Evolutionary conservation across 805 yeast species (phyloP), one percentile per base, ranked within the genome.

Genomic region (Clavispora asparagi): DNA sequence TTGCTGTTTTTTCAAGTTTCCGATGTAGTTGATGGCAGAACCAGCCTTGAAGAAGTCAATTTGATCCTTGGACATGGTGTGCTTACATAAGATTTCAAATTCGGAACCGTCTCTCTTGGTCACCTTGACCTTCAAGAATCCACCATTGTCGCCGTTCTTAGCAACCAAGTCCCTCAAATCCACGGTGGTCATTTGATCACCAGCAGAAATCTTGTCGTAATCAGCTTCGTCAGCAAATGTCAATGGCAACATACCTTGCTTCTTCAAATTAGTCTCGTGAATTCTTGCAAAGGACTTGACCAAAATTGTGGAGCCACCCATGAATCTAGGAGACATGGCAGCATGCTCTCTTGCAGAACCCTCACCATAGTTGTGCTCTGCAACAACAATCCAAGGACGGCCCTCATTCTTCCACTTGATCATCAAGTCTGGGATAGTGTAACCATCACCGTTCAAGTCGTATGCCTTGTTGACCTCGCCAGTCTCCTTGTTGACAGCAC

Each of bases 261-360:
- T 94, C 78, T 92, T 94, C 72, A 92, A 81, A 70, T 92, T 92
- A 31, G 99, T 92, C 74, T 92, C 99, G 70, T 92, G 99, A 60
- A 92, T 92, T 77, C 99, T 85, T 31, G 99, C 99, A 71, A 92
- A 92, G 9, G 97, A 91, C 70, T 91, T 92, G 58, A 88, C 95
- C 51, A 92, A 73, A 52, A 92, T 85, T 53, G 90, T 80, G 48
- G 83, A 71, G 52, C 99, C 98, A 50, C 97, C 98, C 39, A 94
- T 77, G 74, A 87, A 94, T 69, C 95, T 80, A 46, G 98, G 99
- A 30, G 94, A 88, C 56, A 94, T 76, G 13, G 98, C 98, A 40
- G 99, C 99, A 62, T 92, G 99, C 68, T 92, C 99, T 79, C 99
- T 87, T 29, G 99, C 97, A 42, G 97, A 91, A 59, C 99, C 99